Evolutionary conservation across 2,329 filamentous ascomycete genomes (phyloP).

Genomic region (Exophiala sp.): DNA sequence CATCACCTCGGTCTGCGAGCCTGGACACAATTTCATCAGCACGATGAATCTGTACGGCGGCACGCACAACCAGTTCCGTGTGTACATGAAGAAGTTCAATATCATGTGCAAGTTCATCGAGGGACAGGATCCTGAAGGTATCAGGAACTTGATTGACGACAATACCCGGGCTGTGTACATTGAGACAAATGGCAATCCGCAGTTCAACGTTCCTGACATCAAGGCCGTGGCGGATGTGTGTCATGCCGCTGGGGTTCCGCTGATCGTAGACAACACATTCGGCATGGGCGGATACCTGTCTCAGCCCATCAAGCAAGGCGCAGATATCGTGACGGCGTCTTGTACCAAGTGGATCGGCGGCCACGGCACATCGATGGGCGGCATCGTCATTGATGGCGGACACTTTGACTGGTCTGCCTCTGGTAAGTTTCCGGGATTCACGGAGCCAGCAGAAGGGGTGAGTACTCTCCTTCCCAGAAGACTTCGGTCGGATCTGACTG

Average conservation of each 20-base stretch:
- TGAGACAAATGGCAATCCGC: constrained; percentile 83
- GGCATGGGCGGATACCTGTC: constrained; percentile 81
- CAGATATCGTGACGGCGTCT: constrained; percentile 86
- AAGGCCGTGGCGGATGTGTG: constrained; percentile 72
- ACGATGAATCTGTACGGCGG: constrained; percentile 84
- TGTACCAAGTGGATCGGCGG: constrained; percentile 93
- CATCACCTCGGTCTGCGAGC: constrained; percentile 69
- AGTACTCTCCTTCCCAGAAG: too few relatives aligned
- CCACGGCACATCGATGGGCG: constrained; percentile 77
- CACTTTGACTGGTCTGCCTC: constrained; percentile 85
- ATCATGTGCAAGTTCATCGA: constrained; percentile 78
- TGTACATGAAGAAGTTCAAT: constrained; percentile 72
- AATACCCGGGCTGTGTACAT: constrained; percentile 84
- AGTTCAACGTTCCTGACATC: constrained; percentile 83
- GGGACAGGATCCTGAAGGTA: constrained; percentile 63
- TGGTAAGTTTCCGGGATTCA: constrained; percentile 82
- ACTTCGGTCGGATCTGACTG: too few relatives aligned
- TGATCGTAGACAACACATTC: constrained; percentile 80
- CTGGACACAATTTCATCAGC: constrained; percentile 83
- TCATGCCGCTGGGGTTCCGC: constrained; percentile 59
- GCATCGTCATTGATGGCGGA: constrained; percentile 75
- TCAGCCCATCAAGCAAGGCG: constrained; percentile 77
- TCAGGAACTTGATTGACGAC: constrained; percentile 75
- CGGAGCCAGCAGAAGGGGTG: constrained; percentile 72
- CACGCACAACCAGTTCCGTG: constrained; percentile 92